Percentiles rank a stretch among this genome's conserved stretches.
Conservation (phyloP, 1,284 basidiomycete species). For the Apiotrichum sp. region DNA sequence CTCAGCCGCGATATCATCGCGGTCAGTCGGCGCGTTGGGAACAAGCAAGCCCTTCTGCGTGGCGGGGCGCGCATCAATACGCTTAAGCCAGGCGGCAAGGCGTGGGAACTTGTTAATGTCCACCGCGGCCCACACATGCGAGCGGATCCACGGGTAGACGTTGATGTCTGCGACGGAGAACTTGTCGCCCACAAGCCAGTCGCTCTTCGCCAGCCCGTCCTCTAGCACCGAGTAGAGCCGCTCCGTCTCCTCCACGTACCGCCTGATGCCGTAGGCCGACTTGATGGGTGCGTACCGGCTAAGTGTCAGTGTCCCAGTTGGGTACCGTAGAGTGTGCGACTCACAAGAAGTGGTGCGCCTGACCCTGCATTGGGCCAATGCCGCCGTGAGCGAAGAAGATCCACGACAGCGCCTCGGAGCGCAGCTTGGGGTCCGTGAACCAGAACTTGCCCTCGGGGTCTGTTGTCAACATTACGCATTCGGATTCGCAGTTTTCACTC, state of each 20-base stretch:
- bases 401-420: conserved; percentile 65
- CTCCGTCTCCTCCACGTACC: conserved; percentile 69
- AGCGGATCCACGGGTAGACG: conserved; percentile 51
- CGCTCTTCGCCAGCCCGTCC: conserved; percentile 54
- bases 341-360: conserved; percentile 47
- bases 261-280: conserved; percentile 51
- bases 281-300: conserved; percentile 46
- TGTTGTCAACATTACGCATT: not conserved
- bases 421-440: conserved; percentile 50
- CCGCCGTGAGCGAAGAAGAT: conserved; percentile 61
- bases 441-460: conserved; percentile 54
- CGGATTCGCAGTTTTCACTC: conserved; percentile 6
- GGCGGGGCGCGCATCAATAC: conserved; percentile 48
- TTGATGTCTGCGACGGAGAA: conserved; percentile 56
- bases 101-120: conserved; percentile 56
- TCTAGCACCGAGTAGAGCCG: conserved; percentile 71
- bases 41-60: conserved; percentile 46
- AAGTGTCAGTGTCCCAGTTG: not conserved
- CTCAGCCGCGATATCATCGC: conserved; percentile 15
- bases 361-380: conserved; percentile 52
- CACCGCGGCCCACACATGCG: conserved; percentile 51
- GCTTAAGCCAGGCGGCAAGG: conserved; percentile 54
- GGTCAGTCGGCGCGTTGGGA: conserved; percentile 18
- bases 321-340: conserved; percentile 3
- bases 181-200: conserved; percentile 62